Evolutionary conservation across 164 flowering plant species (phyloP).

Genomic region (Magnolia sinica): DNA sequence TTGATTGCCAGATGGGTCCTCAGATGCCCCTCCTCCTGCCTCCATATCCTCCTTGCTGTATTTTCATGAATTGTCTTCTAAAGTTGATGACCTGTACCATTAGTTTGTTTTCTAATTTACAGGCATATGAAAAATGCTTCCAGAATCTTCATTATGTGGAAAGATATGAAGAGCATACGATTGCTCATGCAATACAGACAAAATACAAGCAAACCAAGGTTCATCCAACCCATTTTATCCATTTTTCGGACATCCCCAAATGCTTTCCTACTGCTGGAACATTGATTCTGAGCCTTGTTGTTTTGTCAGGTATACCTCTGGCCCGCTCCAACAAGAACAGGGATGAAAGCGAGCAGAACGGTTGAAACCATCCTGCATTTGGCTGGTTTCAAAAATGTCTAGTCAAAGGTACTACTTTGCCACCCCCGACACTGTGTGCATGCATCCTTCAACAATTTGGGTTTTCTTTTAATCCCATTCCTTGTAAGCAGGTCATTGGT

Average conservation of each 20-base stretch:
- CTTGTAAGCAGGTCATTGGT: conserved; percentile 64
- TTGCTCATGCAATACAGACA: conserved; percentile 86
- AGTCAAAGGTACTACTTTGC: conserved; percentile 66
- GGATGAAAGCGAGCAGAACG: conserved; percentile 79
- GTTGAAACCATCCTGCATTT: conserved; percentile 64
- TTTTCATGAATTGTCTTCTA: not conserved
- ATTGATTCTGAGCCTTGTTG: not conserved
- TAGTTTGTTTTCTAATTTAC: conserved; percentile 11
- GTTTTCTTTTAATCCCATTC: not conserved
- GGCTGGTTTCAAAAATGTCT: conserved; percentile 86
- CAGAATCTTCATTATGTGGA: conserved; percentile 92
- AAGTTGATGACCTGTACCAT: not conserved
- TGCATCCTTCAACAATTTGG: not conserved
- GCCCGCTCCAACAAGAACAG: conserved; percentile 81
- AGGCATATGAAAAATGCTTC: conserved; percentile 93
- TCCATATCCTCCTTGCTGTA: not conserved
- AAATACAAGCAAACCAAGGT: conserved; percentile 92
- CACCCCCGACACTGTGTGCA: not conserved
- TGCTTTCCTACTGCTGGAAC: not conserved
- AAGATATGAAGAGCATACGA: conserved; percentile 81
- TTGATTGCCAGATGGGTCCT: not conserved
- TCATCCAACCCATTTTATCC: not conserved
- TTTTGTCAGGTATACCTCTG: conserved; percentile 72
- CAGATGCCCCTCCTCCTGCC: not conserved
- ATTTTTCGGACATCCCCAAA: not conserved